Evolutionary conservation across 2,329 filamentous ascomycete species (phyloP).

Genomic region (Curvularia eragrostidis): DNA sequence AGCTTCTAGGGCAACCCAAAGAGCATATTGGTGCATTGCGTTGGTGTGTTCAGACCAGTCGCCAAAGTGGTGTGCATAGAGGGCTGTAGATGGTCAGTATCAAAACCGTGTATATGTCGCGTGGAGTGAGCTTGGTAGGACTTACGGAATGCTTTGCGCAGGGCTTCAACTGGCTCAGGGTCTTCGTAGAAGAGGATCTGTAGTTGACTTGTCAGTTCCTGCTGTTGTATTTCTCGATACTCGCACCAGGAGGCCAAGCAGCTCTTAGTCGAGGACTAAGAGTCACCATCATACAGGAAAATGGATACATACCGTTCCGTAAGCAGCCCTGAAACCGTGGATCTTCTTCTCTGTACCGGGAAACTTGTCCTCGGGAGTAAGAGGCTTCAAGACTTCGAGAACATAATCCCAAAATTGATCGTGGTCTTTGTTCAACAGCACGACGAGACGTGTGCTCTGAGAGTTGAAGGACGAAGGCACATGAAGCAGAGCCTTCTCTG

Average conservation of each 20-base stretch:
- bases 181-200: slow-evolving; percentile 88
- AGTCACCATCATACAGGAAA: not conserved
- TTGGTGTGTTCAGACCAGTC: slow-evolving; percentile 76
- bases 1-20: slow-evolving; percentile 83
- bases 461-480: slow-evolving; percentile 87
- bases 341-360: slow-evolving; percentile 60
- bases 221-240: not conserved
- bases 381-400: slow-evolving; percentile 67
- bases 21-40: slow-evolving; percentile 80
- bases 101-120: not conserved
- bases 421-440: slow-evolving; percentile 83
- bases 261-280: not conserved
- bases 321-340: slow-evolving; percentile 70
- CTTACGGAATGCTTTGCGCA: slow-evolving; percentile 68
- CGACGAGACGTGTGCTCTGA: slow-evolving; percentile 78
- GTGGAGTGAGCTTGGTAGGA: not conserved
- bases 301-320: slow-evolving; percentile 70
- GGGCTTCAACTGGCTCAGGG: slow-evolving; percentile 67
- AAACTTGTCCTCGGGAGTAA: slow-evolving; percentile 72
- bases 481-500: slow-evolving; percentile 65
- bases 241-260: not conserved
- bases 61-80: slow-evolving; percentile 82
- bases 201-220: slow-evolving; percentile 13
- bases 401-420: slow-evolving; percentile 85
- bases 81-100: slow-evolving; percentile 41